These are phyloP conservation scores for Fistulina hepatica DNA, from an alignment of 1,284 basidiomycete species.

Conservation along the genomic window DNA sequence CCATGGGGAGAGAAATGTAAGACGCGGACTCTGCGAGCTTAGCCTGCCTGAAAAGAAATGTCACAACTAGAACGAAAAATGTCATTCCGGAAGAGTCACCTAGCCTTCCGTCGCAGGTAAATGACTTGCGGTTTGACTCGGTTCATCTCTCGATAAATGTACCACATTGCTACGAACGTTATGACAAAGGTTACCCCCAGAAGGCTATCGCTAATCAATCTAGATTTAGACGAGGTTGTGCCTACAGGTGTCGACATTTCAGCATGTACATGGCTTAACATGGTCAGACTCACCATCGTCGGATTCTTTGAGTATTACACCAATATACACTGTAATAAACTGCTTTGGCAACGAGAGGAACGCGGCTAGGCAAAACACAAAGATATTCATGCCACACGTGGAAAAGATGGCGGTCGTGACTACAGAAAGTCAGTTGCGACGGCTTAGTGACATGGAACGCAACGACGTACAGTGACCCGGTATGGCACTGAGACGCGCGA, in stretches of 20 bases:
- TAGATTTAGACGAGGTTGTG: constrained; percentile 33
- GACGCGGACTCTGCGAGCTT: no score
- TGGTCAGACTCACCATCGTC: constrained; percentile 24
- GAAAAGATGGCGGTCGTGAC: constrained; percentile 70
- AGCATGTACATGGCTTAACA: neutral
- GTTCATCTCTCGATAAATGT: constrained; percentile 69
- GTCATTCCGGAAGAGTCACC: no score
- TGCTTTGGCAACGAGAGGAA: constrained; percentile 72
- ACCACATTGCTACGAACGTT: constrained; percentile 76
- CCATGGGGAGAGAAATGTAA: no score
- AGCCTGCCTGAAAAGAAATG: no score
- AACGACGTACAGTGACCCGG: constrained; percentile 56
- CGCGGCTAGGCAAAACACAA: constrained; percentile 60
- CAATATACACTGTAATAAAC: constrained; percentile 65
- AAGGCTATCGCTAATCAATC: constrained; percentile 54
- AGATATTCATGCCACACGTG: constrained; percentile 68
- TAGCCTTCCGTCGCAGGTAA: constrained; percentile 57
- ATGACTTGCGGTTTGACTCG: constrained; percentile 66
- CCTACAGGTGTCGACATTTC: constrained; percentile 23
- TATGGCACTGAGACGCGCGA: constrained; percentile 69
- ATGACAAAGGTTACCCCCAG: constrained; percentile 55
- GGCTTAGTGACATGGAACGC: constrained; percentile 1
- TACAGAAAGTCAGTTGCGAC: constrained; percentile 11
- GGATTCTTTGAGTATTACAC: constrained; percentile 47
- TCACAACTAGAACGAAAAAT: no score